Conservation (phyloP, 2,329 filamentous ascomycete genomes). For the Elsinoe necatrix region DNA sequence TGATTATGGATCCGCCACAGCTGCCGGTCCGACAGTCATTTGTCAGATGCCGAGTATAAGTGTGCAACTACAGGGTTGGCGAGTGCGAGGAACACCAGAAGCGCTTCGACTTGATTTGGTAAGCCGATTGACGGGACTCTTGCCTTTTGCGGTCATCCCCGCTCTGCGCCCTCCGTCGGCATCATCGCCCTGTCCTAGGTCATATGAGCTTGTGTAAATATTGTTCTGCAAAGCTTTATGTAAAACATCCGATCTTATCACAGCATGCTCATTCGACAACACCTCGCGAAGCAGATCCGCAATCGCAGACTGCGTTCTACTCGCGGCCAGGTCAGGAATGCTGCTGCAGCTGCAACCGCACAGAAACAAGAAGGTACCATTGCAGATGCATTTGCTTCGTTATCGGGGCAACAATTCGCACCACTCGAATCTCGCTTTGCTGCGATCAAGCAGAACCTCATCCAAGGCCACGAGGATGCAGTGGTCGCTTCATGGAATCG, state of each 20-base stretch:
- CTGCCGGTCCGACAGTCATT: not conserved
- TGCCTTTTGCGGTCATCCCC: not conserved
- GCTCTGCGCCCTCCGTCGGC: no score
- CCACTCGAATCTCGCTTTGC: slow-evolving; percentile 40
- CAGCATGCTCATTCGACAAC: not conserved
- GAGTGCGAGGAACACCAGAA: not conserved
- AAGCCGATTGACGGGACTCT: not conserved
- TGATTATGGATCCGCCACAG: not conserved
- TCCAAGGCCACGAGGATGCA: slow-evolving; percentile 40
- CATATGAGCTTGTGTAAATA: no score
- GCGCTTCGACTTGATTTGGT: not conserved
- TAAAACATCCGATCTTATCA: not conserved
- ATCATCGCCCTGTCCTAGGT: no score
- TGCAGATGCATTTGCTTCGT: slow-evolving; percentile 42
- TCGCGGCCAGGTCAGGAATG: not conserved
- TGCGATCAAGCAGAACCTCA: slow-evolving; percentile 37
- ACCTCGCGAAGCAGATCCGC: not conserved
- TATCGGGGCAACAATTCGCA: slow-evolving; percentile 39
- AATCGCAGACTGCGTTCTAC: not conserved
- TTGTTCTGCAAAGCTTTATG: no score
- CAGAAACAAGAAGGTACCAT: slow-evolving; percentile 43
- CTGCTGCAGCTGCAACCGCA: slow-evolving; percentile 21
- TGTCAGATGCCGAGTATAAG: not conserved
- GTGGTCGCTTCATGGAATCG: slow-evolving; percentile 41
- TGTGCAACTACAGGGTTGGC: not conserved